Evolutionary conservation across 2,329 filamentous ascomycete species (phyloP), one percentile per base, ranked within the genome.

Genomic region (Colletotrichum cereale): DNA sequence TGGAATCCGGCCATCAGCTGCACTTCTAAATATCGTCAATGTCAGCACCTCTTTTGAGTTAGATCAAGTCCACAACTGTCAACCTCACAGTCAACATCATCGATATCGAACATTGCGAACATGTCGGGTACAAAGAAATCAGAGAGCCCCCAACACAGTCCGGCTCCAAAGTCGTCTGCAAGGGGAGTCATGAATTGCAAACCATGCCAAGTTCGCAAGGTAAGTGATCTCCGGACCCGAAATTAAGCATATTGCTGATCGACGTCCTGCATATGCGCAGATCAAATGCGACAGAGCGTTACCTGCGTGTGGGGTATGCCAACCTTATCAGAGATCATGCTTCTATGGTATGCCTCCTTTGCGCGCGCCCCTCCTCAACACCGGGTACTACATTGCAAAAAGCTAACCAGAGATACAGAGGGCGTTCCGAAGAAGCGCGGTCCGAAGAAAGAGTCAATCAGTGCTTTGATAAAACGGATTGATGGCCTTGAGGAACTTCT

Each of bases 251-350:
- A 31, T 53, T 67, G 68, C 68, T 71, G 68, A 71, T 71, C 68
- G 65, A 52, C 65, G 21, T 18, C 29, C n/a, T 44, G 26, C 55
- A 18, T 62, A 26, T 58, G 29, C 36, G 64, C 47, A 71, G 68
- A 71, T 68, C 68, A 71, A 71, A 47, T 71, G 68, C 48, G 68
- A 71, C 65, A 68, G 68, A 63, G 68, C 68, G 21, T 38, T 71
- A 63, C 68, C 64, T 31, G 50, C 65, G 5, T 71, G 68, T 53
- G 68, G 68, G 53, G 68, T 71, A 42, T 71, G 68, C 52, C 64
- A 71, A 47, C 65, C 68, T 29, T 71, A 71, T 55, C 68, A 71
- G 18, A 55, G 68, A 24, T 71, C 64, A 3, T 71, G 68, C 29
- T 71, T 68, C 50, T 68, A 71, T 47, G 68, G 67, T 71, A 50